Base-by-base conservation (phyloP, 345 rosid genomes). In the Clausena lansium region DNA sequence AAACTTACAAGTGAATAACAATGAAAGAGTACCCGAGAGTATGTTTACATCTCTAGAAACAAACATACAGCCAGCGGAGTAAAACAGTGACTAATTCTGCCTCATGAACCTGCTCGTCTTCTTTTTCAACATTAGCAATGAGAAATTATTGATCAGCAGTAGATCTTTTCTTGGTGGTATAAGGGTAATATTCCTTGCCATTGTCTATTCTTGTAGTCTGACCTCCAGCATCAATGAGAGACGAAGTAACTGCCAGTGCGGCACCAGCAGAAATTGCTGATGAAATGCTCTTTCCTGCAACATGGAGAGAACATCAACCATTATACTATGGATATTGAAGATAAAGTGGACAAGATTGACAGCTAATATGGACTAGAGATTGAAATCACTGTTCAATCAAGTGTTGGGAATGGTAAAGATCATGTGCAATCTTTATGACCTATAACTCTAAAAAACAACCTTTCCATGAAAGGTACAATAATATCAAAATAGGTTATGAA, bases 131-230 rank as follows among this genome's bases (percentile, higher is more conserved):
- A 72, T 35, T 35, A 60, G 55, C 19, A 22, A 28, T 32, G 59
- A 60, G 73, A 84, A 64, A 76, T 85, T 83, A 87, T 71, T 88
- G 84, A 65, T 90, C 93, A 47, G 74, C 89, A 47, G 83, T 39
- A 39, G 94, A 76, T 86, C 89, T 89, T 87, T 96, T 92, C 93
- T 91, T 89, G 60, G 92, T 92, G 64, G 98, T 88, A 88, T 94
- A 92, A 14, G 99, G 93, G 78, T 90, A 96, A 77, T 94, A 94
- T 81, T 94, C 99, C 88, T 92, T 96, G 76, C 98, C 97, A 4
- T 15, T 88, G 85, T 96, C 99, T 73, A 82, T 38, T 88, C 97
- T 94, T 72, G 95, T 96, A 63, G 98, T 96, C 82, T 92, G 99
- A 57, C 97, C 97, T 38, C 98, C 98, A 22, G 91, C 84, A 79